Base-by-base conservation (phyloP, 495 filamentous ascomycete genomes). In the Umbilicaria muhlenbergii region DNA sequence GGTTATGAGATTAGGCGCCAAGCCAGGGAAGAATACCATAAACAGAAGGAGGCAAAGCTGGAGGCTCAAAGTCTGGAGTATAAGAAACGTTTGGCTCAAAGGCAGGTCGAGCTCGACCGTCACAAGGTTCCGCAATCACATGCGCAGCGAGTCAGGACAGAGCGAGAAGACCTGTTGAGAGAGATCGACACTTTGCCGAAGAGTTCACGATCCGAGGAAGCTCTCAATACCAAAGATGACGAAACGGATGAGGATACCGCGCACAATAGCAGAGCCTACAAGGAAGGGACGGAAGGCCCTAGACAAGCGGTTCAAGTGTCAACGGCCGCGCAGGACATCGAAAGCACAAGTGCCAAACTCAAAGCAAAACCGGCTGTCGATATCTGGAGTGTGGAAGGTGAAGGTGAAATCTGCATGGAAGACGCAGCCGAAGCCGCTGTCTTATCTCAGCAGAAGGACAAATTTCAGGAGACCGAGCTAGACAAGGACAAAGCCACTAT, bases 1-100 rank as follows among this genome's bases (percentile, higher is more conserved):
- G 63, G 62, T 42, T 70, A 70, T 39, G 68, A 73, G 36, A 64
- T 64, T 18, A 65, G 67, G 24, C 63, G 68, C 38, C 67, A 71
- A 43, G 69, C 72, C 36, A 65, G 65, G 41, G 69, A 73, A 47
- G 59, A 61, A n/a, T 66, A 61, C 33, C 53, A 70, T 31, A 70
- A 71, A 48, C 57, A 68, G 40, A 61, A 66, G 41, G 66, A 70
- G 38, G 52, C 58, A 16, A 72, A 64, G 44, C 45, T 67, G 21
- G 69, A 71, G 42, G 56, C 58, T 14, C 64, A 62, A 34, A 65
- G 67, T 13, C 63, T 70, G 41, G 63, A 66, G 39, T 71, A 64
- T 45, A 60, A 65, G 31, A 61, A 63, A 16, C 57, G 59, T 2
- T 46, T 71, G 31, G 36, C 43, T 7, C 38, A 52, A 28, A 28